phyloP scores from a whole-genome alignment of 495 filamentous ascomycete species.

The Paragyromitra xinjiangensis region DNA sequence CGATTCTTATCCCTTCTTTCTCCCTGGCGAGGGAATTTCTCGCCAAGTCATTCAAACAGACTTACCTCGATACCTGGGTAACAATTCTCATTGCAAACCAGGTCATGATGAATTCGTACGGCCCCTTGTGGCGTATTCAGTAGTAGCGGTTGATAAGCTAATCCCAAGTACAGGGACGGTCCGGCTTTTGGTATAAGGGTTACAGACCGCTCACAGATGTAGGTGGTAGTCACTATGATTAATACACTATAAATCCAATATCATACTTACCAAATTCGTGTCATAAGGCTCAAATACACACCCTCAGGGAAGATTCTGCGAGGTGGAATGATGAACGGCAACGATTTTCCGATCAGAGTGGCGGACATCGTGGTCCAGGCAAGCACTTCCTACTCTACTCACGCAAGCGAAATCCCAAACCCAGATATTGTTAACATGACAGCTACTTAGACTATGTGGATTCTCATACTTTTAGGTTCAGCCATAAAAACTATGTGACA shows the following conservation, averaged over 20 bases:
- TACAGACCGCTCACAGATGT: slow-evolving; percentile 53
- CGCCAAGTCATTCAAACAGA: slow-evolving; percentile 53
- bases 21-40: slow-evolving; percentile 48
- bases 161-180: slow-evolving; percentile 20
- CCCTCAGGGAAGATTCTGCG: slow-evolving; percentile 44
- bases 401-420: neutral
- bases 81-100: slow-evolving; percentile 45
- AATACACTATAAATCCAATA: neutral
- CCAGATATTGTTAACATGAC: slow-evolving; percentile 14
- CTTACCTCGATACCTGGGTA: slow-evolving; percentile 52
- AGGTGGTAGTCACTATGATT: slow-evolving; percentile 10
- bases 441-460: slow-evolving; percentile 30
- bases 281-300: slow-evolving; percentile 49
- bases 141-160: neutral
- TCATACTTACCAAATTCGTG: neutral
- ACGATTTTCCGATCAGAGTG: neutral
- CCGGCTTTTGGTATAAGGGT: slow-evolving; percentile 44
- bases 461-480: slow-evolving; percentile 18
- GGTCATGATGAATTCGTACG: slow-evolving; percentile 24
- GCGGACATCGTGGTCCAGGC: slow-evolving; percentile 18
- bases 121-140: too few species aligned
- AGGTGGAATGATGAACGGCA: slow-evolving; percentile 39
- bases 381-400: neutral
- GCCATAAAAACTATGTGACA: slow-evolving; percentile 5
- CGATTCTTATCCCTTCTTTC: slow-evolving; percentile 36